Base-by-base conservation (phyloP, 2,329 filamentous ascomycete genomes). In the Tolypocladium ophioglossoides region DNA sequence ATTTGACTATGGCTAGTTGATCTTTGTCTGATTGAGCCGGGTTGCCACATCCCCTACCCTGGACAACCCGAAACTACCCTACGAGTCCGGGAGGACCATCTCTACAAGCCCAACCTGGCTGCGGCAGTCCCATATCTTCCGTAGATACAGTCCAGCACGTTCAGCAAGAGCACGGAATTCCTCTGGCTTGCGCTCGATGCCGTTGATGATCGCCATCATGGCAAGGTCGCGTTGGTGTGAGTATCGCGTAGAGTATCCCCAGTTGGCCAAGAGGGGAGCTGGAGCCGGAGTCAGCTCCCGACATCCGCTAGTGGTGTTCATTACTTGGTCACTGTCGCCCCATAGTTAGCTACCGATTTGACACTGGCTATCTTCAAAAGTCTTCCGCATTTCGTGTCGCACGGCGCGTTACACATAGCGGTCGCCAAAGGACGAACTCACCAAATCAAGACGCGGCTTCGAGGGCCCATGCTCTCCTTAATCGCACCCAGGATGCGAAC, bases 131-230 rank as follows among this genome's bases (percentile, higher is more conserved):
- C 63, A 67, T 24, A 70, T 65, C 57, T 64, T 68, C 39, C 55
- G 62, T 8, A 70, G 47, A 54, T 55, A 58, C 37, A 70, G 56
- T 1, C 66, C 67, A 9, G 68, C 63, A 24, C 52, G 52, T 50
- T 65, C 58, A 30, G 67, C 41, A 8, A 70, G 55, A 22, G 51
- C 55, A 14, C 58, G 56, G 49, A 70, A 67, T 47, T 70, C 61
- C 2, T 58, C 59, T 1, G 66, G 68, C 40, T 64, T 70, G 2
- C 67, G 58, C 59, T 71, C 68, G 39, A 71, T 70, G 1, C 68
- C 68, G 46, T 70, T 71, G 56, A 69, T 67, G 38, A 63, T 62
- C 2, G 63, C 54, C 65, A 69, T 69, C 62, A 71, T 64, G 37
- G 58, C 60, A 10, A 70, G 54, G 48, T 70, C 68, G 0, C 67